phyloP scores from a whole-genome alignment of 1,284 basidiomycete species.

The Apiotrichum gamsii region DNA sequence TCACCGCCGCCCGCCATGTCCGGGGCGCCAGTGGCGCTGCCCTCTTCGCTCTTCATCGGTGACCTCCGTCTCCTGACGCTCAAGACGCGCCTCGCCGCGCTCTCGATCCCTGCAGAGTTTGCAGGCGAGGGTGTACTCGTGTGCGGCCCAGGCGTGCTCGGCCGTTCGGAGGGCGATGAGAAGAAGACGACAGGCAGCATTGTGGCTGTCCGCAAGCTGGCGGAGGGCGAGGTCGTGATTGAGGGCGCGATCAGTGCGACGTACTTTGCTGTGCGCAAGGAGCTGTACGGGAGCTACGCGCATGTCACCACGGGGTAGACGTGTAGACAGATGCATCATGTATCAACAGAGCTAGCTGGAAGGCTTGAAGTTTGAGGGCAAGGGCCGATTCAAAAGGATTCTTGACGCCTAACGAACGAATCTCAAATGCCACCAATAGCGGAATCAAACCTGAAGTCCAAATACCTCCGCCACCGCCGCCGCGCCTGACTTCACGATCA shows the following conservation, averaged over 20 bases:
- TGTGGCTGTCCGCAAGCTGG: conserved; percentile 81
- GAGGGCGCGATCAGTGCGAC: conserved; percentile 83
- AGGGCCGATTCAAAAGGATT: too few species aligned
- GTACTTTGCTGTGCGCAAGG: conserved; percentile 77
- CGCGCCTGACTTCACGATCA: background rate
- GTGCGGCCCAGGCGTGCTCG: conserved; percentile 57
- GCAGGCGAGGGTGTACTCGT: conserved; percentile 92
- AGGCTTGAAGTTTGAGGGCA: too few species aligned
- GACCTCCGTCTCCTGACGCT: conserved; percentile 83
- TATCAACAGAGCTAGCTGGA: too few species aligned
- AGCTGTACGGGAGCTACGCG: conserved; percentile 83
- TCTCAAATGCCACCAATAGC: too few species aligned
- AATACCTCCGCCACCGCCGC: background rate
- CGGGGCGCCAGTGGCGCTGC: conserved; percentile 48
- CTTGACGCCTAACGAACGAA: too few species aligned
- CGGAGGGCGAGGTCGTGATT: conserved; percentile 71
- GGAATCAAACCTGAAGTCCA: too few species aligned
- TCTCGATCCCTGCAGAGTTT: conserved; percentile 80
- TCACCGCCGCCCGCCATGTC: conserved; percentile 1
- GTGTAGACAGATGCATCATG: background rate
- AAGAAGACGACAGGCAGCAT: conserved; percentile 55
- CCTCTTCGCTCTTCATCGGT: conserved; percentile 88
- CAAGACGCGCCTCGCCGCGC: conserved; percentile 64
- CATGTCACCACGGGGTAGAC: conserved; percentile 55
- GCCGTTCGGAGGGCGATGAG: conserved; percentile 51